Evolutionary conservation across 495 filamentous ascomycete species (phyloP).

Genomic region (Daldinia decipiens): DNA sequence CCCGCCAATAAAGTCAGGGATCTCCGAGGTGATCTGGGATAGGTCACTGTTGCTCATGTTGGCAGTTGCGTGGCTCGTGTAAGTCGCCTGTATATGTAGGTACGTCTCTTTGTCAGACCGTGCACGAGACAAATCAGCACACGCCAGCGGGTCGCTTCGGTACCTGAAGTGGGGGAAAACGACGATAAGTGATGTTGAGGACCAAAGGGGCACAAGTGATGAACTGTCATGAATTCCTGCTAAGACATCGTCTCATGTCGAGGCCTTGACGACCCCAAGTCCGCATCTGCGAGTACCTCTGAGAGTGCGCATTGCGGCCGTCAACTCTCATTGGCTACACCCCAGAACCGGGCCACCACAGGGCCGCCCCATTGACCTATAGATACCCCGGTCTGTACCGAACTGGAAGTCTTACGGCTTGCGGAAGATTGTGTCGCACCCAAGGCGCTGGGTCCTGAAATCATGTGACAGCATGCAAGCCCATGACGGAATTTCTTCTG

Average conservation of each 20-base stretch:
- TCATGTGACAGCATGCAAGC: slow-evolving; percentile 45
- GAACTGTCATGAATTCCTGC: slow-evolving; percentile 52
- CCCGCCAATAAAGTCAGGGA: slow-evolving; percentile 50
- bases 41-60: slow-evolving; percentile 46
- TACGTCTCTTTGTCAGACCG: slow-evolving; percentile 52
- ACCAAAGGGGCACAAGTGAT: slow-evolving; percentile 49
- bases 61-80: slow-evolving; percentile 52
- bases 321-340: slow-evolving; percentile 38
- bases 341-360: slow-evolving; percentile 26
- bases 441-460: slow-evolving; percentile 44
- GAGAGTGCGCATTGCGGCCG: slow-evolving; percentile 32
- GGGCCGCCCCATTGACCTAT: slow-evolving; percentile 41
- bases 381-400: slow-evolving; percentile 44
- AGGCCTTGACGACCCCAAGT: slow-evolving; percentile 49
- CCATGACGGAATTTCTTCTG: slow-evolving; percentile 31
- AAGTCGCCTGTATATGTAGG: slow-evolving; percentile 51
- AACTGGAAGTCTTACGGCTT: slow-evolving; percentile 42
- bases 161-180: slow-evolving; percentile 51
- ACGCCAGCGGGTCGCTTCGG: slow-evolving; percentile 50
- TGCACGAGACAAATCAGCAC: slow-evolving; percentile 53
- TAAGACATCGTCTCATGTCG: slow-evolving; percentile 51
- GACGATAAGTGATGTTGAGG: slow-evolving; percentile 52
- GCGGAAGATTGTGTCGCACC: slow-evolving; percentile 44
- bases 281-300: slow-evolving; percentile 50
- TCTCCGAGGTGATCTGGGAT: slow-evolving; percentile 50